Evolutionary conservation across 805 yeast genomes (phyloP).

Genomic region (Saccharomycopsis javanensis): DNA sequence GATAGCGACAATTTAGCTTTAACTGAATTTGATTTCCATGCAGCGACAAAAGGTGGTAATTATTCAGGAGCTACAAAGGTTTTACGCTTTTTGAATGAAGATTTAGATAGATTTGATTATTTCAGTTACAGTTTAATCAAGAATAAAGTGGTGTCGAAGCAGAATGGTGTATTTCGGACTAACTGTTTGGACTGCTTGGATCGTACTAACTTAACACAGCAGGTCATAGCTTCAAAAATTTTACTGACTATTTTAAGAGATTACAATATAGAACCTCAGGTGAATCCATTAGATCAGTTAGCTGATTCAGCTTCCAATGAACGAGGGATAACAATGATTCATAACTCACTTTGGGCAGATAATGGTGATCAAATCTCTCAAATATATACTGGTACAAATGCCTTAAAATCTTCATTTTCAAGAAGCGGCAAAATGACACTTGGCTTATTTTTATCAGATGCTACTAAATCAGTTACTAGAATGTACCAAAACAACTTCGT

Average conservation of each 20-base stretch:
- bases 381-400: slow-evolving; percentile 96
- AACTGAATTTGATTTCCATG: slow-evolving; percentile 90
- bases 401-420: slow-evolving; percentile 87
- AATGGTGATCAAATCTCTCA: slow-evolving; percentile 95
- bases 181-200: slow-evolving; percentile 98
- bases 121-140: slow-evolving; percentile 57
- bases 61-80: slow-evolving; percentile 75
- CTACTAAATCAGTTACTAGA: slow-evolving; percentile 89
- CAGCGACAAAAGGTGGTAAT: slow-evolving; percentile 83
- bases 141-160: slow-evolving; percentile 55
- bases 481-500: slow-evolving; percentile 93
- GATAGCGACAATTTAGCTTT: slow-evolving; percentile 37
- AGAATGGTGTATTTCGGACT: slow-evolving; percentile 85
- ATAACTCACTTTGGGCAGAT: slow-evolving; percentile 92
- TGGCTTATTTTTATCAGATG: slow-evolving; percentile 96
- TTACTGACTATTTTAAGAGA: slow-evolving; percentile 45
- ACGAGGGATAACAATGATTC: slow-evolving; percentile 53
- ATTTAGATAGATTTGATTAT: slow-evolving; percentile 73
- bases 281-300: slow-evolving; percentile 11
- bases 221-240: slow-evolving; percentile 46
- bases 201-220: slow-evolving; percentile 80
- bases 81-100: slow-evolving; percentile 50
- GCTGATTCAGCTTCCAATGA: slow-evolving; percentile 1
- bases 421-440: slow-evolving; percentile 80
- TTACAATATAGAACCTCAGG: slow-evolving; percentile 28